A percentile compares a stretch with the other conserved stretches of the same genome.
Evolutionary conservation across 768 basidiomycete species (phyloP).

Genomic region (Amanita brunnescens): DNA sequence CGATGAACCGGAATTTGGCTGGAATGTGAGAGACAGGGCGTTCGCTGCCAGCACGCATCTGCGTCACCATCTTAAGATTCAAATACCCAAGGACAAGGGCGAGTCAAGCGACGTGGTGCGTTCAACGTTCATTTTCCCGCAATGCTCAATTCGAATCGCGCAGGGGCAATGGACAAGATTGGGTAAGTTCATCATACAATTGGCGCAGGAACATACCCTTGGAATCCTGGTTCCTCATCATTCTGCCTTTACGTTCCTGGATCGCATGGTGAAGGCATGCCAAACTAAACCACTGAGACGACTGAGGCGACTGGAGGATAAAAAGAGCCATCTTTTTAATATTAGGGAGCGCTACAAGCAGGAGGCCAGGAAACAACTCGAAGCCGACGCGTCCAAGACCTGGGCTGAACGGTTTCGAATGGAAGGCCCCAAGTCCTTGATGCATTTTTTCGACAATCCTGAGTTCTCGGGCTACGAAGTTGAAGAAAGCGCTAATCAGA

Average conservation of each 20-base stretch:
- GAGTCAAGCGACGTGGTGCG: not conserved
- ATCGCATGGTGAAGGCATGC: constrained; percentile 3
- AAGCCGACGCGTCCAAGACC: not conserved
- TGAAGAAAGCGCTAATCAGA: constrained; percentile 4
- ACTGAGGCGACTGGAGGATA: not conserved
- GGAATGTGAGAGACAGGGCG: constrained; percentile 12
- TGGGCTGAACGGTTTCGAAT: not conserved
- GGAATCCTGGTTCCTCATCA: not conserved
- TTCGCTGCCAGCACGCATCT: constrained; percentile 9
- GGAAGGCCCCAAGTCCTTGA: not conserved
- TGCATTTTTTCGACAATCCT: not conserved
- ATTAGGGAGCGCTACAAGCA: not conserved
- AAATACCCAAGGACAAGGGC: not conserved
- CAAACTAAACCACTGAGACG: constrained; percentile 1
- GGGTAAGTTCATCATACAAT: not conserved
- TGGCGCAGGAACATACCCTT: not conserved
- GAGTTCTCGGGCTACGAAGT: not conserved
- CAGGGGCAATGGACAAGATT: no score
- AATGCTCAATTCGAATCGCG: no score
- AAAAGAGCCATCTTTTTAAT: not conserved
- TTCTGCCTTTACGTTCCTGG: constrained; percentile 4
- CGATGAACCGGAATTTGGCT: constrained; percentile 15
- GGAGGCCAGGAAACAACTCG: not conserved
- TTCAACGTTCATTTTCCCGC: no score
- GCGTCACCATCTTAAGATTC: constrained; percentile 4